Base-by-base conservation (phyloP, 2,329 filamentous ascomycete genomes). In the Penicillium freii region DNA sequence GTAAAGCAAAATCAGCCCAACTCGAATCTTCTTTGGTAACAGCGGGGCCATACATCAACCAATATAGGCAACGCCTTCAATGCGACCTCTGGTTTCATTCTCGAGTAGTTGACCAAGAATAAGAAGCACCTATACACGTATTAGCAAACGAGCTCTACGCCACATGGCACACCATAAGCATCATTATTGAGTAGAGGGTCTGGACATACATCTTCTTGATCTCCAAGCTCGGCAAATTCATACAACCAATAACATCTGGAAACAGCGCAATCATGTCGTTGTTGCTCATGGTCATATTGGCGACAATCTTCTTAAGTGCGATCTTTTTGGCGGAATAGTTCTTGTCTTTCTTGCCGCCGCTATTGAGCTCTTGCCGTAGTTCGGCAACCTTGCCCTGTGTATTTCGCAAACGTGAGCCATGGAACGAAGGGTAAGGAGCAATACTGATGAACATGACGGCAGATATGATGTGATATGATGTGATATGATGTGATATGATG, bases 261-360 rank as follows among this genome's bases (percentile, higher is more conserved):
- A 99, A 99, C 51, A 99, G 81, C 39, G 91, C 92, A 54, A 97
- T 89, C 94, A 99, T 99, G 76, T 99, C 94, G 72, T 97, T 99
- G 79, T 99, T 99, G 84, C 93, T 97, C 94, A 99, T 99, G 64
- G 94, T 99, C 94, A 99, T 99, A 75, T 99, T 99, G 74, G 94
- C 94, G 68, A 99, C 94, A 67, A 99, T 97, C 83, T 97, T 97
- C 84, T 99, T 99, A 62, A 99, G 83, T 11, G 94, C 92, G 72
- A 97, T 95, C 84, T 97, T 97, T 83, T 97, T 99, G 65, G 87
- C 86, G 44, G 88, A 84, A 78, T 91, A 89, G 78, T 95, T 96
- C 84, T 97, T 97, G 80, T 99, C 94, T 81, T 97, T 99, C 82
- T 96, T 97, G 66, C 90, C 89, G 73, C 92, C 92, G 77, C 88